Conservation (phyloP, 2,329 filamentous ascomycete genomes). For the Knufia fluminis region DNA sequence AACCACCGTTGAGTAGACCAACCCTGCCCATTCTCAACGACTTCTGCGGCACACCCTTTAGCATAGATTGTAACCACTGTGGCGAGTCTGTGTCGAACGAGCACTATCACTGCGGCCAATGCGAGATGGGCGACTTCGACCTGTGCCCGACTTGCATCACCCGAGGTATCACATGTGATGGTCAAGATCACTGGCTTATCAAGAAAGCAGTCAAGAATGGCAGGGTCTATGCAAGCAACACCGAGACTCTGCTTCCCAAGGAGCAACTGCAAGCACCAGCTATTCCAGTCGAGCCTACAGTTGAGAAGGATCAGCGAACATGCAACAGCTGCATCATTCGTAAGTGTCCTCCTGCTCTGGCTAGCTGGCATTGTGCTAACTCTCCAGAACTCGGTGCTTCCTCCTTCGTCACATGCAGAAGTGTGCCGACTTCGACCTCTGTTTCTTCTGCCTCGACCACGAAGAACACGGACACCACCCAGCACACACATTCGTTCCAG, state of each 20-base stretch:
- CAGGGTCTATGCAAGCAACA: conserved; percentile 72
- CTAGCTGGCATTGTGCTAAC: not conserved
- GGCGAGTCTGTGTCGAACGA: conserved; percentile 65
- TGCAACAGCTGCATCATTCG: conserved; percentile 59
- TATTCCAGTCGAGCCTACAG: conserved; percentile 11
- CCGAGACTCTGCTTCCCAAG: conserved; percentile 61
- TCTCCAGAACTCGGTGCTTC: conserved; percentile 58
- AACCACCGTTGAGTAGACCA: no score
- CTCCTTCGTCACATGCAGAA: conserved; percentile 74
- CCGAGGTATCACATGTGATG: conserved; percentile 65
- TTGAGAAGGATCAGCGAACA: conserved; percentile 31
- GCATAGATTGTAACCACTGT: conserved; percentile 29
- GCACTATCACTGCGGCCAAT: conserved; percentile 92
- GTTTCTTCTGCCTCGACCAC: conserved; percentile 66
- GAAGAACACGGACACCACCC: conserved; percentile 86
- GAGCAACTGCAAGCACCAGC: conserved; percentile 12
- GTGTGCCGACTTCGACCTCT: conserved; percentile 90
- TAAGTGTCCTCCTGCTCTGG: conserved; percentile 27
- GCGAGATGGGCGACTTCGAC: conserved; percentile 89
- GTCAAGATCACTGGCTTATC: conserved; percentile 82
- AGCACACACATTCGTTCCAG: conserved; percentile 64
- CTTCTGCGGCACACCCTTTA: no score
- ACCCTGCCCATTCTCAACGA: no score
- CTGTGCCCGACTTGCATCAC: conserved; percentile 74
- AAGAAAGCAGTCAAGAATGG: conserved; percentile 77